phyloP scores from a whole-genome alignment of 179 eudicot species.

The Sideroxylon spinosum region DNA sequence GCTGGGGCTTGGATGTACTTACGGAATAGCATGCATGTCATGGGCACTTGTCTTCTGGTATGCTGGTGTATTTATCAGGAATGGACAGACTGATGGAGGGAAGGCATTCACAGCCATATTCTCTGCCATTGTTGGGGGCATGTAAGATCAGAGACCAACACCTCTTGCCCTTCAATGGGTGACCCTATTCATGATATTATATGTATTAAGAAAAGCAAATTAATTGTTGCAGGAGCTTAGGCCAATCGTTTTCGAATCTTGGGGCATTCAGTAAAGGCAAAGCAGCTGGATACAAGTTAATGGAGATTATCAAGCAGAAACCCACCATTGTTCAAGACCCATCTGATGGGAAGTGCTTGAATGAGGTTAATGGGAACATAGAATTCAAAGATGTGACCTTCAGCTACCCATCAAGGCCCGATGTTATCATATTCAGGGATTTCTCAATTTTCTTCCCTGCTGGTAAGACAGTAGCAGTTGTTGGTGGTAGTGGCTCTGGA shows the following conservation, averaged over 20 bases:
- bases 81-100: slow-evolving; percentile 97
- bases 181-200: background rate
- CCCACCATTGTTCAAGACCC: slow-evolving; percentile 75
- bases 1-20: slow-evolving; percentile 94
- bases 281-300: slow-evolving; percentile 89
- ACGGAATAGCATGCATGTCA: slow-evolving; percentile 99
- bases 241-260: slow-evolving; percentile 95
- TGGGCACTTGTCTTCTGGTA: slow-evolving; percentile 99
- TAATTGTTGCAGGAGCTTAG: slow-evolving; percentile 74
- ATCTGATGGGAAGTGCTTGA: slow-evolving; percentile 63
- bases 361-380: slow-evolving; percentile 78
- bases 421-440: slow-evolving; percentile 80
- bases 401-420: slow-evolving; percentile 94
- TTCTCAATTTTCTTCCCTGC: slow-evolving; percentile 94
- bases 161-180: background rate
- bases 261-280: slow-evolving; percentile 99
- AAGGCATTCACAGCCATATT: slow-evolving; percentile 98
- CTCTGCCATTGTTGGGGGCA: slow-evolving; percentile 99
- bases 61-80: slow-evolving; percentile 95
- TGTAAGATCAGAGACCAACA: slow-evolving; percentile 47
- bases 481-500: slow-evolving; percentile 98
- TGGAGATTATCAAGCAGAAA: slow-evolving; percentile 93
- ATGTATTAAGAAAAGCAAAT: background rate
- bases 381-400: slow-evolving; percentile 90
- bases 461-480: slow-evolving; percentile 92